A percentile compares a stretch with the other conserved stretches of the same genome.
These are phyloP conservation scores for Xylariales sp. DNA, from an alignment of 2,329 filamentous ascomycete genomes.

Conservation along the genomic window DNA sequence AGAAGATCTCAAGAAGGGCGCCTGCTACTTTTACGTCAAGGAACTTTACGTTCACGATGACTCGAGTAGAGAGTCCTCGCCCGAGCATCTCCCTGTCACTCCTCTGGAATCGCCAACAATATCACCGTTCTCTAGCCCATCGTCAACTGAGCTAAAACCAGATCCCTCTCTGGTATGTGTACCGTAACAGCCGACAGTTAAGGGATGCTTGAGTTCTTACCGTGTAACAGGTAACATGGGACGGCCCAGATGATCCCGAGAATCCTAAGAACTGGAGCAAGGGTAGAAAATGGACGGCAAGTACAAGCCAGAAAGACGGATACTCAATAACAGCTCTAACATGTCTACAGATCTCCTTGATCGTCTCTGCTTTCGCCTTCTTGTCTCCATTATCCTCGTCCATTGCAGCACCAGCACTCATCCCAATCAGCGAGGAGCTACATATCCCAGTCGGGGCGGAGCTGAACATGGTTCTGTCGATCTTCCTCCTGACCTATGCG, in stretches of 20 bases:
- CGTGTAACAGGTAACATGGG: constrained; percentile 40
- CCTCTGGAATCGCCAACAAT: too few relatives aligned
- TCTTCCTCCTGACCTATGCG: constrained; percentile 43
- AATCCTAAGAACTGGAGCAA: constrained; percentile 44
- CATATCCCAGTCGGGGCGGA: constrained; percentile 36
- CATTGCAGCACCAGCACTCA: constrained; percentile 44
- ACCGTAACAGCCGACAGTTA: too few relatives aligned
- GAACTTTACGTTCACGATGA: too few relatives aligned
- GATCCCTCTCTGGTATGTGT: too few relatives aligned
- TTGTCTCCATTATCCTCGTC: constrained; percentile 52
- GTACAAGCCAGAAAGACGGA: neutral
- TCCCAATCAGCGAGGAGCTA: constrained; percentile 39
- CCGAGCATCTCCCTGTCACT: too few relatives aligned
- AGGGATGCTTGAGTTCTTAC: too few relatives aligned
- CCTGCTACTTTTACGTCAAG: too few relatives aligned
- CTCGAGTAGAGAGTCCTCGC: too few relatives aligned
- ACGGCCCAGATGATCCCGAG: constrained; percentile 36
- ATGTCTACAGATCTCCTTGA: constrained; percentile 22
- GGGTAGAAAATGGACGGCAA: constrained; percentile 26
- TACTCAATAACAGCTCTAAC: neutral
- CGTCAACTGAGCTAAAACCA: too few relatives aligned
- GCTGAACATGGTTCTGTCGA: constrained; percentile 37
- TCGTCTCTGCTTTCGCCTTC: constrained; percentile 41
- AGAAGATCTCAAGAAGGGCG: too few relatives aligned
- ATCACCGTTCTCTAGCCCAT: too few relatives aligned